Percentiles rank a stretch among this genome's conserved stretches.
Evolutionary conservation across 2,329 filamentous ascomycete species (phyloP).

Genomic region (Cephalotrichum gorgonifer): DNA sequence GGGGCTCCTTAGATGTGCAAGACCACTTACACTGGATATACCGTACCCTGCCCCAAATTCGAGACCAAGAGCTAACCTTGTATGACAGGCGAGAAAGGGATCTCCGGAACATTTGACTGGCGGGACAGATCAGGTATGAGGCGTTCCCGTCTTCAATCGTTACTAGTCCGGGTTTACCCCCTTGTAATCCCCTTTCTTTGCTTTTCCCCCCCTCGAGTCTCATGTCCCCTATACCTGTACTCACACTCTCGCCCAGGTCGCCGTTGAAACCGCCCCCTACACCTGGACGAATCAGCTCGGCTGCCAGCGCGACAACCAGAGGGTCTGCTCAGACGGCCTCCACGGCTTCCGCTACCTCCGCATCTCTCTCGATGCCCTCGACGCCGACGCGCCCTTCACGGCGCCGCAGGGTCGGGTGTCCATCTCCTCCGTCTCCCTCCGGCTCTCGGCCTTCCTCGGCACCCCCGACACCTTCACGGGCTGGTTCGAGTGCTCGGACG

Average conservation of each 20-base stretch:
- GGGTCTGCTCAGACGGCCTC: slow-evolving; percentile 40
- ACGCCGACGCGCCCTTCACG: slow-evolving; percentile 32
- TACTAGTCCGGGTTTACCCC: too few species aligned
- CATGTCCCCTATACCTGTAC: not conserved
- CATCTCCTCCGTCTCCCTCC: slow-evolving; percentile 30
- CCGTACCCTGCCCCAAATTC: too few species aligned
- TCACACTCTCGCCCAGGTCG: slow-evolving; percentile 21
- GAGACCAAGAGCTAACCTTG: not conserved
- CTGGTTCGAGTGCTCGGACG: slow-evolving; percentile 41
- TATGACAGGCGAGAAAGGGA: slow-evolving; percentile 7
- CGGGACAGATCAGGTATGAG: slow-evolving; percentile 37
- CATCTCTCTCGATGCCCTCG: slow-evolving; percentile 33
- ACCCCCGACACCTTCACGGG: slow-evolving; percentile 37
- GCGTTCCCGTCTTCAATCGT: too few species aligned
- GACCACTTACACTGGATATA: too few species aligned
- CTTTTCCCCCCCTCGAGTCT: not conserved
- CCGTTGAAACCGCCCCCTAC: slow-evolving; percentile 28
- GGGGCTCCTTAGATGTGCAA: too few species aligned
- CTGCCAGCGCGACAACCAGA: slow-evolving; percentile 23
- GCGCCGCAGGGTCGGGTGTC: slow-evolving; percentile 27
- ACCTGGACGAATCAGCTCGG: slow-evolving; percentile 34
- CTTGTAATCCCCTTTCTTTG: too few species aligned
- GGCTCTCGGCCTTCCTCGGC: slow-evolving; percentile 33
- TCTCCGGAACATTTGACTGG: slow-evolving; percentile 21
- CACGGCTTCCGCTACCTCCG: slow-evolving; percentile 43